phyloP scores from a whole-genome alignment of 2,329 filamentous ascomycete genomes.

The Ciborinia camelliae region DNA sequence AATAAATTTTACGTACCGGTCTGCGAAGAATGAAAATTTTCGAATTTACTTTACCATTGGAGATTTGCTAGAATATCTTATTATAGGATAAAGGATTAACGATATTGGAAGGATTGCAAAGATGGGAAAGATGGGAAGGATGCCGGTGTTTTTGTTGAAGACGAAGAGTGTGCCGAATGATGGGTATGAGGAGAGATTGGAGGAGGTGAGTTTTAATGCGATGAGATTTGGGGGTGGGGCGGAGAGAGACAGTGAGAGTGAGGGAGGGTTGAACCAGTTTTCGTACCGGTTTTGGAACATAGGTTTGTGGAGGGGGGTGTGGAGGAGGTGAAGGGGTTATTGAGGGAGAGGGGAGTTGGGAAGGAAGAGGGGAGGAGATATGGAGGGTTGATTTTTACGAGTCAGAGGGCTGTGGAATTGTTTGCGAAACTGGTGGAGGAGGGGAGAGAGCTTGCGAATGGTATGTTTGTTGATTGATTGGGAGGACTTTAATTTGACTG shows the following conservation, averaged over 20 bases:
- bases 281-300: constrained; percentile 76
- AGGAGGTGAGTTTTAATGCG: constrained; percentile 35
- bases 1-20: too few species aligned
- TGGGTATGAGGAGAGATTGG: constrained; percentile 68
- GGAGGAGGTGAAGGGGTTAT: constrained; percentile 48
- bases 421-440: constrained; percentile 62
- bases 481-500: not conserved
- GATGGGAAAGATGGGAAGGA: constrained; percentile 22
- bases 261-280: constrained; percentile 53
- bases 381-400: constrained; percentile 80
- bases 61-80: too few species aligned
- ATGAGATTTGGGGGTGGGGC: not conserved
- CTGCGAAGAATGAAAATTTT: too few species aligned
- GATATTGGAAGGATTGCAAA: too few species aligned
- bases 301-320: constrained; percentile 60
- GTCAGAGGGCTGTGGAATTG: constrained; percentile 77
- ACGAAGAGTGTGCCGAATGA: constrained; percentile 70
- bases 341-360: constrained; percentile 46
- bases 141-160: constrained; percentile 70
- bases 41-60: too few species aligned
- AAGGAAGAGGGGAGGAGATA: constrained; percentile 46
- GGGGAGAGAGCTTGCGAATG: constrained; percentile 26
- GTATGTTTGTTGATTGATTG: constrained; percentile 11
- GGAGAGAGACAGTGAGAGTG: too few species aligned
- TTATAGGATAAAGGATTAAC: too few species aligned